Base-by-base conservation (phyloP, 306 rosid species). In the Betula pendula region DNA sequence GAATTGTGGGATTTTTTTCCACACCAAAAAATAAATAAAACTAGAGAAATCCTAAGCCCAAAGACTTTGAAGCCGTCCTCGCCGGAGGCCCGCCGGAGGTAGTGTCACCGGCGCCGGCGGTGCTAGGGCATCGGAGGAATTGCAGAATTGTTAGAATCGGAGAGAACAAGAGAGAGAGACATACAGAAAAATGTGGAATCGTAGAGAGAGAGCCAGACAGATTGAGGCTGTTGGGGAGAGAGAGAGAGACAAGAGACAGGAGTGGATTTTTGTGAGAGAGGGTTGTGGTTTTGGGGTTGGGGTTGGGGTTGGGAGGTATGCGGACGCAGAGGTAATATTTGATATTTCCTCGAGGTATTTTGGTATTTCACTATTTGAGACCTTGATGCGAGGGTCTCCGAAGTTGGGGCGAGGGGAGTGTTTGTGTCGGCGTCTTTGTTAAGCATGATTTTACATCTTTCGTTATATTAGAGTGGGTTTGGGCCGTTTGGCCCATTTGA, bases 211-310 rank as follows among this genome's bases (percentile, higher is more conserved):
- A 73, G 15, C 75, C 72, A 83, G 74, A 83, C 52, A 8, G 60
- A 73, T 29, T 75, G 88, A 78, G 80, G 88, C 89, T 88, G 92
- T 84, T 83, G 85, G 72, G 85, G 72, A 59, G 70, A 70, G 71
- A 70, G 76, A 59, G 45, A 65, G 76, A 45, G 49, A 10, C 49
- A 45, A 72, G 77, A 55, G 84, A 63, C 62, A 43, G 72, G 77
- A n/a, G 66, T 65, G 71, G 88, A 88, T 25, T 82, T 86, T 85
- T 84, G 86, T 60, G 79, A 58, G 68, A 69, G 68, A 74, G 68
- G 81, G 77, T 62, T 75, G 69, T 71, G 67, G 72, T 68, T 77
- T 68, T 43, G 79, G 73, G 75, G 60, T 53, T 25, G 68, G 67
- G 83, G 78, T 53, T 76, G 67, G 65, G 60, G 71, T 0, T 25